A percentile compares a stretch with the other conserved stretches of the same genome.
phyloP scores from a whole-genome alignment of 768 basidiomycete genomes.

The Phlebiopsis flavidoalba region DNA sequence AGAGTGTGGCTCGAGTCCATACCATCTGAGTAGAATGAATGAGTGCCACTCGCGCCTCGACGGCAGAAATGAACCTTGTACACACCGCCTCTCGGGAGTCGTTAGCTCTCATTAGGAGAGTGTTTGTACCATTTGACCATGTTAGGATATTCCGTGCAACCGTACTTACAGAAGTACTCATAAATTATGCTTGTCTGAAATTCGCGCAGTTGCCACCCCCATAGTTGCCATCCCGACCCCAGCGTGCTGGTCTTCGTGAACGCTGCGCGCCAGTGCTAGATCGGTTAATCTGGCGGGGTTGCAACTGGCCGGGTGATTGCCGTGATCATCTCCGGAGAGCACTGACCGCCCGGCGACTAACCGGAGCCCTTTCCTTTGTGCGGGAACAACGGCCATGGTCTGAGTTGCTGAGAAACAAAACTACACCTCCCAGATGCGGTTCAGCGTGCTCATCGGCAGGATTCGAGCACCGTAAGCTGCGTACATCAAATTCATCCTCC shows the following conservation, averaged over 20 bases:
- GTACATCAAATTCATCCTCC: neutral
- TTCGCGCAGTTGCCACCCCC: too few relatives aligned
- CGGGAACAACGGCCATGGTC: neutral
- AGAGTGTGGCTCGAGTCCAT: neutral
- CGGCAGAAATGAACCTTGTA: neutral
- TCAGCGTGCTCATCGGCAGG: neutral
- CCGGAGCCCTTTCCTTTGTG: neutral
- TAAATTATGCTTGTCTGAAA: neutral
- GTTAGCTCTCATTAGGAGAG: neutral
- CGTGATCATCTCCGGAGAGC: neutral
- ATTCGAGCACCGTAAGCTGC: neutral
- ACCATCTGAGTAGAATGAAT: neutral
- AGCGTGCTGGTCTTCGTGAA: too few relatives aligned
- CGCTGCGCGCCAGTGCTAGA: too few relatives aligned
- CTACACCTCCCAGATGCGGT: neutral
- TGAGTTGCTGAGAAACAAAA: neutral
- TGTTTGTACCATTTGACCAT: neutral
- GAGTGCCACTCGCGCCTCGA: neutral
- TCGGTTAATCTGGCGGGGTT: neutral
- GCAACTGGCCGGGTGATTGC: neutral
- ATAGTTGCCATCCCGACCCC: too few relatives aligned
- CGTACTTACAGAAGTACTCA: neutral
- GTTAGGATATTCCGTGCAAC: neutral
- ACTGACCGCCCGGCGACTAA: too few relatives aligned
- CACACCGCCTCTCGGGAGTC: neutral